Conservation (phyloP, 2,329 filamentous ascomycete species). For the Ophiostoma sp. region DNA sequence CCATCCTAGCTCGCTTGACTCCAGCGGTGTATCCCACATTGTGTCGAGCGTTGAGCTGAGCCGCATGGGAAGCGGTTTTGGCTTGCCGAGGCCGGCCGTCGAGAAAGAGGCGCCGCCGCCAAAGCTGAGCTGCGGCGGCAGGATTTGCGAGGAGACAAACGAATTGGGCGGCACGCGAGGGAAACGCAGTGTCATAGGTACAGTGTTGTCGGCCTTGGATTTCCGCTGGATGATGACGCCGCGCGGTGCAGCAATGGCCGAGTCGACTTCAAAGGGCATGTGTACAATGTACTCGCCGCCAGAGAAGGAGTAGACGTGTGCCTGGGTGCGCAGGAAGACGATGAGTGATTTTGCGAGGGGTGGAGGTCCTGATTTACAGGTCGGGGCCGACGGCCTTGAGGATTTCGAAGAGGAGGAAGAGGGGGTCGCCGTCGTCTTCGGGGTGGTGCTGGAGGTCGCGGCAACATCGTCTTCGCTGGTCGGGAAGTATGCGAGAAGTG, state of each 20-base stretch:
- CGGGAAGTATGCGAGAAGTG: constrained; percentile 77
- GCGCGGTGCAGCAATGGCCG: constrained; percentile 72
- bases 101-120: constrained; percentile 46
- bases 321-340: constrained; percentile 86
- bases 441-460: neutral
- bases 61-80: constrained; percentile 49
- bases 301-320: constrained; percentile 85
- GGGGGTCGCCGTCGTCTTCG: neutral
- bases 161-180: constrained; percentile 71
- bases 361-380: neutral
- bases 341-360: constrained; percentile 65
- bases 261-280: constrained; percentile 90
- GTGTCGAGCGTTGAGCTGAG: constrained; percentile 51
- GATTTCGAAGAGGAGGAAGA: constrained; percentile 13
- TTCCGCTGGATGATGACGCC: constrained; percentile 86
- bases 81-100: constrained; percentile 51
- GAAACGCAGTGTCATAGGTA: constrained; percentile 50
- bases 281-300: constrained; percentile 86
- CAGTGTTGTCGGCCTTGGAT: constrained; percentile 47
- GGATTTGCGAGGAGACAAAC: constrained; percentile 66
- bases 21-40: constrained; percentile 51
- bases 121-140: constrained; percentile 36
- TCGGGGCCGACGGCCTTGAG: neutral
- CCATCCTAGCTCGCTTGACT: constrained; percentile 54
- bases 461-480: constrained; percentile 27